Evolutionary conservation across 2,329 filamentous ascomycete species (phyloP), one percentile per base, ranked within the genome.

Genomic region (Penicillium sumatraense): DNA sequence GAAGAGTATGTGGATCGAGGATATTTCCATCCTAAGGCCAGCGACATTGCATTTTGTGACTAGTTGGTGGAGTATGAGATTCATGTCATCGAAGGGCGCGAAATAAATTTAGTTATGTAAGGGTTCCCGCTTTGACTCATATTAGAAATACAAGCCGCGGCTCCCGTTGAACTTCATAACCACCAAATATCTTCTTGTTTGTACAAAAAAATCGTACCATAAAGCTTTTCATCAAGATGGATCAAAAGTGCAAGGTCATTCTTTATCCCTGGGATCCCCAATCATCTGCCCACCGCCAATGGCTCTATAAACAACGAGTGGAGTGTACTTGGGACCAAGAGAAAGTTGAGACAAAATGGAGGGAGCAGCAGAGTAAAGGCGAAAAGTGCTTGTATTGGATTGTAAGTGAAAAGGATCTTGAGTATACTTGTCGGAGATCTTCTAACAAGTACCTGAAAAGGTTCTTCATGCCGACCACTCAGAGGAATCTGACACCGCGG

Each of bases 311-410:
- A n/a, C 62, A 65, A 27, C 56, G 62, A 42, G 54, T 56, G 11
- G 56, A 64, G 23, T 65, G 62, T 9, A 26, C 36, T n/a, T 65
- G 62, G 62, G 29, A 65, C 24, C 40, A 57, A 9, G 62, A 61
- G 3, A 56, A 58, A 18, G 61, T 65, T 11, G 57, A 62, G 16
- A 41, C n/a, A 1, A 40, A 49, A 24, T 65, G 62, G 62, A 49
- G 35, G 29, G 33, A 55, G 5, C 33, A 48, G n/a, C 62, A 65
- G 33, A 46, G 42, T 1, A 49, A 49, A 16, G 62, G 62, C n/a
- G 33, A 42, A 8, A 65, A 65, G 11, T 64, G 61, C 21, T 59
- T 65, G 7, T 64, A 59, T 41, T 65, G 62, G 62, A 63, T 65
- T 56, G 62, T 65, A 29, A 61, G 57, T 49, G 2, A 8, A 27